Evolutionary conservation across 148 eudicot species (phyloP).

Genomic region (Rhododendron griersonianum): DNA sequence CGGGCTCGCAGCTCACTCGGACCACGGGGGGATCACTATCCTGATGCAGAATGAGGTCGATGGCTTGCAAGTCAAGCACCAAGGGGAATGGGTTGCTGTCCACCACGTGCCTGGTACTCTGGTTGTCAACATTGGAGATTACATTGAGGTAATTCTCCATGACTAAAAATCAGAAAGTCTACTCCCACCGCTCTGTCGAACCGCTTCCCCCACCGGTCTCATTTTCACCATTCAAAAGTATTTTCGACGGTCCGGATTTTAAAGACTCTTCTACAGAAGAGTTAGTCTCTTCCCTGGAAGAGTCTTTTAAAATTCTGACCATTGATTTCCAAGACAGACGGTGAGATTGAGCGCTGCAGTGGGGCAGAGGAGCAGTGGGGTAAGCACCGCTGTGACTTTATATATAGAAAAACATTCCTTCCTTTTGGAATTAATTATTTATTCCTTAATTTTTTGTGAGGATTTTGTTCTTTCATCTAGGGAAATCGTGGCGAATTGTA

Average conservation of each 20-base stretch:
- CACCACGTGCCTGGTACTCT: background rate
- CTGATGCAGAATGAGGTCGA: constrained; percentile 19
- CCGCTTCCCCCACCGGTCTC: too few relatives aligned
- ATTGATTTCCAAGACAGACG: too few relatives aligned
- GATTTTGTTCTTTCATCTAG: background rate
- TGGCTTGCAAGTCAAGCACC: constrained; percentile 22
- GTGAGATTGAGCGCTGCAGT: too few relatives aligned
- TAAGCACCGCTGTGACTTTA: too few relatives aligned
- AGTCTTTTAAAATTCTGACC: too few relatives aligned
- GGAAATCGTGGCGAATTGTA: background rate
- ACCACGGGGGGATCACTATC: constrained; percentile 26
- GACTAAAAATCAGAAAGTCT: background rate
- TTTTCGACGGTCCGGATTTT: too few relatives aligned
- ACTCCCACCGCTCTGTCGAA: too few relatives aligned
- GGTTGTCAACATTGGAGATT: constrained; percentile 6
- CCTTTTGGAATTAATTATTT: background rate
- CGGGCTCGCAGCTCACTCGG: constrained; percentile 24
- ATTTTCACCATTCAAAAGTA: too few relatives aligned
- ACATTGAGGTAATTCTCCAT: constrained; percentile 1
- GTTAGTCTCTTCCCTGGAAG: too few relatives aligned
- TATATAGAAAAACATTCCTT: background rate
- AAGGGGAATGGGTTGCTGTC: constrained; percentile 11
- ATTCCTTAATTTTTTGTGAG: background rate
- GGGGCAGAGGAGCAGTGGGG: too few relatives aligned
- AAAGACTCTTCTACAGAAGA: too few relatives aligned